A percentile compares a stretch with the other conserved stretches of the same genome.
Evolutionary conservation across 768 basidiomycete genomes (phyloP).

Genomic region (Pholiota conissans): DNA sequence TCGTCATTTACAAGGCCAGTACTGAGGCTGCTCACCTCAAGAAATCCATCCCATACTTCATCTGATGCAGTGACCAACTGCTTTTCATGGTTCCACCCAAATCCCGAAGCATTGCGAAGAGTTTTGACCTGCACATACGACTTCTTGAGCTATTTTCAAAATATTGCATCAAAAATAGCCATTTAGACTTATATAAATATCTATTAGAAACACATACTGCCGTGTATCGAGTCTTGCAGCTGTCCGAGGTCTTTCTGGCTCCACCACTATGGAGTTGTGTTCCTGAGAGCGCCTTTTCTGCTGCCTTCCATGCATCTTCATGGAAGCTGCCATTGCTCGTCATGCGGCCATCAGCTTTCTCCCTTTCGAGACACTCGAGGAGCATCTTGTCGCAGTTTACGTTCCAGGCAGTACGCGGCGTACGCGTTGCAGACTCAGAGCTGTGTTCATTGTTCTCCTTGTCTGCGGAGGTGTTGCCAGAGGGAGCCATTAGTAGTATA

Average conservation of each 20-base stretch:
- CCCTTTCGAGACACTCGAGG: constrained; percentile 12
- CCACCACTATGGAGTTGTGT: constrained; percentile 14
- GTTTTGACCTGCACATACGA: not conserved
- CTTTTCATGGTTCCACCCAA: not conserved
- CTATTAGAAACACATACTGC: too few relatives aligned
- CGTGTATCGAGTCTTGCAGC: constrained; percentile 16
- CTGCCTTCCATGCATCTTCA: constrained; percentile 13
- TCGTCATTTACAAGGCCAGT: too few relatives aligned
- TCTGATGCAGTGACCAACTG: not conserved
- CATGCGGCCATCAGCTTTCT: constrained; percentile 16
- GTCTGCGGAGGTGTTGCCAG: not conserved
- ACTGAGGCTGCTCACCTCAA: not conserved
- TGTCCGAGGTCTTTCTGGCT: constrained; percentile 9
- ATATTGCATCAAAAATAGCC: too few relatives aligned
- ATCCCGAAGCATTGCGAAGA: not conserved
- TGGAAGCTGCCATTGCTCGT: constrained; percentile 21
- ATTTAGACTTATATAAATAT: too few relatives aligned
- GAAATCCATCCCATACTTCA: not conserved
- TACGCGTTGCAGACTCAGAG: not conserved
- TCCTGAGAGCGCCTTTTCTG: constrained; percentile 15
- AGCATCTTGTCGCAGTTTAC: constrained; percentile 16
- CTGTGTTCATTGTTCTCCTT: not conserved
- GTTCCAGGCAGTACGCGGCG: constrained; percentile 12
- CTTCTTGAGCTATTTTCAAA: not conserved
- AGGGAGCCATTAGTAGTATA: too few relatives aligned